Conservation (phyloP, 176 grass and related monocot genomes). For the Triticum monococcum region DNA sequence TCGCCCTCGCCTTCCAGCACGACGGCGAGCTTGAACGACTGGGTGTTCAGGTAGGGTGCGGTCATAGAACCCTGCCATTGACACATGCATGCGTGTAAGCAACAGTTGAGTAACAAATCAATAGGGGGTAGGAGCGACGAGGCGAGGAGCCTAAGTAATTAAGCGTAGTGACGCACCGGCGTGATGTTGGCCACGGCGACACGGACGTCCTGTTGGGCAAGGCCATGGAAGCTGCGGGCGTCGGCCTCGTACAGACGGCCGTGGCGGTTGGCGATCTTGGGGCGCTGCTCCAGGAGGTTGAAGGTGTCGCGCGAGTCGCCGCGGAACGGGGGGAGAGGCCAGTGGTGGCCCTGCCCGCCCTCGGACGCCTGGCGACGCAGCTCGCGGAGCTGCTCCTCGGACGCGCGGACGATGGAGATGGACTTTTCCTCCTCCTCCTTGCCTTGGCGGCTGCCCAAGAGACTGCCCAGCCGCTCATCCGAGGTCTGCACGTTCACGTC, state of each 20-base stretch:
- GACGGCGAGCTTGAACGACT: slow-evolving; percentile 55
- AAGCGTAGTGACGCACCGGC: neutral
- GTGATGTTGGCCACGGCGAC: slow-evolving; percentile 65
- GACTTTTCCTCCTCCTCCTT: neutral
- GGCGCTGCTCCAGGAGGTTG: slow-evolving; percentile 62
- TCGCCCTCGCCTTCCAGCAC: slow-evolving; percentile 43
- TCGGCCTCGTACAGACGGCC: slow-evolving; percentile 73
- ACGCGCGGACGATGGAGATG: slow-evolving; percentile 38
- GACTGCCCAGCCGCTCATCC: slow-evolving; percentile 32
- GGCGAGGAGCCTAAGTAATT: too few relatives aligned
- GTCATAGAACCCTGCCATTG: slow-evolving; percentile 68
- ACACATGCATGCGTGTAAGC: neutral
- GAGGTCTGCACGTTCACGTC: slow-evolving; percentile 28
- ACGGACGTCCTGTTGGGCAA: slow-evolving; percentile 52
- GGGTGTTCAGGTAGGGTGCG: slow-evolving; percentile 62
- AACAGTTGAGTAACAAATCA: neutral
- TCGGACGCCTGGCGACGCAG: slow-evolving; percentile 46
- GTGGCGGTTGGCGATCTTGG: slow-evolving; percentile 52
- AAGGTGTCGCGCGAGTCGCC: slow-evolving; percentile 42
- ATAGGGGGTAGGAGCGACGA: too few relatives aligned
- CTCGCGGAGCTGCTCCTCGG: slow-evolving; percentile 60
- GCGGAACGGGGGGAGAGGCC: slow-evolving; percentile 37
- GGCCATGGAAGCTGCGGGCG: slow-evolving; percentile 46
- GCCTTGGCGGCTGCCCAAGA: slow-evolving; percentile 32
- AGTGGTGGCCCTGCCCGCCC: slow-evolving; percentile 40